Conservation (phyloP, 169 alveolate genomes). For the Plasmodium berghei region DNA sequence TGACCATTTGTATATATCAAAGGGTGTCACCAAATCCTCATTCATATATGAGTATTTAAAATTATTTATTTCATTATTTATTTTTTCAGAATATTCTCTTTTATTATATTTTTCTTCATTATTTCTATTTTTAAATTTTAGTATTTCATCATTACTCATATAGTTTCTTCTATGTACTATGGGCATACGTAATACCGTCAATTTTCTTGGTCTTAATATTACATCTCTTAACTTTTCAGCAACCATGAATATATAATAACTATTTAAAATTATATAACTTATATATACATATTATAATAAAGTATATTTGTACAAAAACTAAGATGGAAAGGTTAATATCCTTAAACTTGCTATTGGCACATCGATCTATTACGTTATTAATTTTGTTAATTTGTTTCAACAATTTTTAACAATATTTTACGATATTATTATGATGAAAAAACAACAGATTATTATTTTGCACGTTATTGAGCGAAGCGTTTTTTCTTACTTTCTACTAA, state of each 20-base stretch:
- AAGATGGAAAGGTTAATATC: no score
- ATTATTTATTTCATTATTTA: slow-evolving; percentile 5
- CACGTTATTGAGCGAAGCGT: no score
- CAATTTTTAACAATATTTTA: no score
- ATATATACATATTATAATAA: no score
- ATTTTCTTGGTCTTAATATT: not conserved
- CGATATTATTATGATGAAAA: no score
- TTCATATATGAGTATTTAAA: not conserved
- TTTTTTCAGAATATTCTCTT: not conserved
- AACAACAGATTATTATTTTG: no score
- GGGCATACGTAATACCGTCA: slow-evolving; percentile 7
- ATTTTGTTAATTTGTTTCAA: no score
- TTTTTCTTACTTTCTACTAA: no score
- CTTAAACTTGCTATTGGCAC: no score
- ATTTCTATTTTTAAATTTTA: slow-evolving; percentile 38
- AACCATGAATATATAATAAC: not conserved
- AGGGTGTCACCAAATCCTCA: slow-evolving; percentile 30
- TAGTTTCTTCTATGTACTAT: slow-evolving; percentile 29
- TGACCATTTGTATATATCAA: slow-evolving; percentile 72
- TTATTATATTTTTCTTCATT: not conserved
- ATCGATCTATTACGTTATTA: no score
- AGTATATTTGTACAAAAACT: no score
- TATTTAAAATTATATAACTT: no score
- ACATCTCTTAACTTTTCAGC: not conserved
- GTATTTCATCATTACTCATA: slow-evolving; percentile 48